A percentile compares a stretch with the other conserved stretches of the same genome.
These are phyloP conservation scores for Oenanthe javanica DNA, from an alignment of 140 eudicot species.

Conservation along the genomic window DNA sequence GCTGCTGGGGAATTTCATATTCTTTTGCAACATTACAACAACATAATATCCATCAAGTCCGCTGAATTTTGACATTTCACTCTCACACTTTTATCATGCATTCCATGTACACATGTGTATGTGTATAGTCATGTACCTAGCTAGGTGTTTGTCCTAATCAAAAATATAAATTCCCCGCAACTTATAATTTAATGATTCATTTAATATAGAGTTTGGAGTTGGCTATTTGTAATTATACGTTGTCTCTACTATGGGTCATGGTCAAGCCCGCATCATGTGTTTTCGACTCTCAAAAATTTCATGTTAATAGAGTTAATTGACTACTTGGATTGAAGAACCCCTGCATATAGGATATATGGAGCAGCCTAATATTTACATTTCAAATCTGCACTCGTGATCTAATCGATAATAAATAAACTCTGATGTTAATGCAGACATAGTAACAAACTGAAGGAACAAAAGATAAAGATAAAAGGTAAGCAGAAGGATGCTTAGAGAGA, in stretches of 20 bases:
- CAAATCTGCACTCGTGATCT: too few relatives aligned
- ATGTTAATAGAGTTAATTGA: too few relatives aligned
- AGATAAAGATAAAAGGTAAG: constrained; percentile 26
- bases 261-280: too few relatives aligned
- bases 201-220: too few relatives aligned
- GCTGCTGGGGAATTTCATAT: constrained; percentile 7
- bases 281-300: too few relatives aligned
- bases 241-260: too few relatives aligned
- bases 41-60: constrained; percentile 16
- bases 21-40: constrained; percentile 22
- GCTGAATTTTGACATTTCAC: constrained; percentile 17
- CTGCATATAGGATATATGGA: too few relatives aligned
- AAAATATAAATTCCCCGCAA: too few relatives aligned
- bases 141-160: background rate
- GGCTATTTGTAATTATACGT: too few relatives aligned
- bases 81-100: constrained; percentile 5
- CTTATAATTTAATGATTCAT: background rate
- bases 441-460: constrained; percentile 29
- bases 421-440: background rate
- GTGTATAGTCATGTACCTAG: background rate
- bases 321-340: too few relatives aligned
- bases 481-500: constrained; percentile 27
- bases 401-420: too few relatives aligned
- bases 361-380: too few relatives aligned
- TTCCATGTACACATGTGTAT: constrained; percentile 5